Evolutionary conservation across 192 early-diverging fungal species (phyloP).

Genomic region (Cetraspora pellucida): DNA sequence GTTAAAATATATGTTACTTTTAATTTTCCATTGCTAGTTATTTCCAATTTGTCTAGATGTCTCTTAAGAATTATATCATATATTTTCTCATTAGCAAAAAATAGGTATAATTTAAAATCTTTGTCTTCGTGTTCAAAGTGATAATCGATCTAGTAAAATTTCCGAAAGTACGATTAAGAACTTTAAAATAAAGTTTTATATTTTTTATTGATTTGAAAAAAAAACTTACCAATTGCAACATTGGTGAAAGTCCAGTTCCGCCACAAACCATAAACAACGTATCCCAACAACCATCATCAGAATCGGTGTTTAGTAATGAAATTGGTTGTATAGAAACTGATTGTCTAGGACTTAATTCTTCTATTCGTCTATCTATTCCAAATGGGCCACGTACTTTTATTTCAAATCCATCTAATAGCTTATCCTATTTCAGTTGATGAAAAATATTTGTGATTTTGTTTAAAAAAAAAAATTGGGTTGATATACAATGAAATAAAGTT

Average conservation of each 20-base stretch:
- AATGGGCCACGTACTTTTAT: conserved; percentile 32
- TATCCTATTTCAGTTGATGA: conserved; percentile 2
- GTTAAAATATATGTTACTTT: conserved; percentile 17
- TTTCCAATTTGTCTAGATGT: neutral
- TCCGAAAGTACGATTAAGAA: neutral
- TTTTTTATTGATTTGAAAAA: neutral
- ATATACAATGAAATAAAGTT: neutral
- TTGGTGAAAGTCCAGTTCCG: conserved; percentile 33
- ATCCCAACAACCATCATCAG: conserved; percentile 31
- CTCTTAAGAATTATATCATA: neutral
- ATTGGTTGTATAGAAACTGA: neutral
- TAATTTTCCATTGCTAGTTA: neutral
- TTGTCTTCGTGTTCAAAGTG: neutral
- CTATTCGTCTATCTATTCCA: conserved; percentile 4
- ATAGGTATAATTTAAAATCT: neutral
- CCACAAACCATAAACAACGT: conserved; percentile 32
- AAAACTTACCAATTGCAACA: conserved; percentile 21
- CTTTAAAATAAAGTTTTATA: neutral
- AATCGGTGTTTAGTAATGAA: neutral
- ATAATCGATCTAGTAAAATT: conserved; percentile 8
- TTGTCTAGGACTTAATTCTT: neutral
- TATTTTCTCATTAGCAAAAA: neutral
- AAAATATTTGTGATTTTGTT: neutral
- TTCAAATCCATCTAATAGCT: conserved; percentile 25
- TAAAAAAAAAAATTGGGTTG: too few relatives aligned